Base-by-base conservation (phyloP, 768 basidiomycete species). In the Floccularia luteovirens region DNA sequence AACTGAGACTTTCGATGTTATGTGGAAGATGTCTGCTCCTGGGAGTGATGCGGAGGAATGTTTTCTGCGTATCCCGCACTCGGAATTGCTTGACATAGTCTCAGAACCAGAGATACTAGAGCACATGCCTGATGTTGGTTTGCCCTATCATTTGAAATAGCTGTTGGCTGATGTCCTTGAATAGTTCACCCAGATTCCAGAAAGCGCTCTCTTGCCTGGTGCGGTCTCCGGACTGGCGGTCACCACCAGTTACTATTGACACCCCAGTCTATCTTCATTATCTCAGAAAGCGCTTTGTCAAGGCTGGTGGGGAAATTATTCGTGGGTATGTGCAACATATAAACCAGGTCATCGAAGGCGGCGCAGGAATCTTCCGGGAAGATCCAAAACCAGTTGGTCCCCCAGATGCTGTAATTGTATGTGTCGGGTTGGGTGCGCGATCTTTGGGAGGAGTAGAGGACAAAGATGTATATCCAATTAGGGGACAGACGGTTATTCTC, bases 371-470 rank as follows among this genome's bases (percentile, higher is more conserved):
- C 19, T 70, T 70, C 44, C 42, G 57, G 0, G 54, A 50, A 1
- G 53, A 50, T 4, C 38, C 33, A 10, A 22, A 22, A 5, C 43
- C 37, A 23, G 52, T 52, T 41, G 46, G 56, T 1, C 42, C 63
- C 11, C 67, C 70, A 0, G 72, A 76, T 34, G 85, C 78, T 0
- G 52, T 90, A 1, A 55, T 91, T 4, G 74, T 82, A 7, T 90
- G 86, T 48, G 69, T 75, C 0, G 89, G 89, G 0, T 57, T 92
- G 16, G 84, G 83, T 3, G 78, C 90, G 6, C 69, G 76, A 36
- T 78, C 76, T 23, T 67, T 94, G 31, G 75, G 85, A 10, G 91
- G 90, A 4, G 77, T 93, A 2, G 81, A 91, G 51, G 92, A 96
- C 56, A 67, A 69, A 42, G 64, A 62, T 17, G 62, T 91, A 17